Evolutionary conservation across 495 filamentous ascomycete genomes (phyloP), one percentile per base, ranked within the genome.

Genomic region (Hypoxylon lenormandii): DNA sequence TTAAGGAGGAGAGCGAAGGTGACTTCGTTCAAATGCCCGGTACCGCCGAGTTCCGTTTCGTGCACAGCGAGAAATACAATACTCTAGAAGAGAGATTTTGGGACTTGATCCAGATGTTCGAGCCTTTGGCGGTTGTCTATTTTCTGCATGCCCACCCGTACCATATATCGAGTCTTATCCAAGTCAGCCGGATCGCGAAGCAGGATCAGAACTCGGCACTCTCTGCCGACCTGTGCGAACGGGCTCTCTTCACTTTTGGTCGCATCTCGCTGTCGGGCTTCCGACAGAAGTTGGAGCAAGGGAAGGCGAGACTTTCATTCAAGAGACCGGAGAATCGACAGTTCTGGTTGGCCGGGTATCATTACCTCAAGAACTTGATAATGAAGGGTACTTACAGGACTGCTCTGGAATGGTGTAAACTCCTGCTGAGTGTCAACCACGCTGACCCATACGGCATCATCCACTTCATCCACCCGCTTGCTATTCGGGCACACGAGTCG

Each of bases 311-410:
- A 40, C 80, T 98, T 36, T 88, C 92, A 74, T 98, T 97, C 73
- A 72, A 81, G 16, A 80, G 91, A 22, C 86, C 87, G 7, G 93
- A 95, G 77, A 98, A 97, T 73, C 86, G 95, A 40, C 94, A 99
- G 74, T 87, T 99, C 50, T 97, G 88, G 88, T 87, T 97, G 45
- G 90, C 92, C 19, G 89, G 86, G n/a, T 95, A 90, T 84, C 87
- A 93, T 65, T 97, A 97, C 67, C 89, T 97, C 71, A 85, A 83
- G 55, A 92, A 91, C 61, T 83, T 98, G 8, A 84, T 90, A 8
- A 89, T 91, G 84, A 93, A 95, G 70, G 93, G 94, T n/a, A 97
- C 94, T 12, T 96, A 91, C 84, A 85, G 93, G 26, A 98, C 95
- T 1, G 91, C 92, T 0, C 89, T 93, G 47, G 96, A 98, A 77